A percentile compares a stretch with the other conserved stretches of the same genome.
phyloP scores from a whole-genome alignment of 164 flowering plant species.

The Platanus orientalis region DNA sequence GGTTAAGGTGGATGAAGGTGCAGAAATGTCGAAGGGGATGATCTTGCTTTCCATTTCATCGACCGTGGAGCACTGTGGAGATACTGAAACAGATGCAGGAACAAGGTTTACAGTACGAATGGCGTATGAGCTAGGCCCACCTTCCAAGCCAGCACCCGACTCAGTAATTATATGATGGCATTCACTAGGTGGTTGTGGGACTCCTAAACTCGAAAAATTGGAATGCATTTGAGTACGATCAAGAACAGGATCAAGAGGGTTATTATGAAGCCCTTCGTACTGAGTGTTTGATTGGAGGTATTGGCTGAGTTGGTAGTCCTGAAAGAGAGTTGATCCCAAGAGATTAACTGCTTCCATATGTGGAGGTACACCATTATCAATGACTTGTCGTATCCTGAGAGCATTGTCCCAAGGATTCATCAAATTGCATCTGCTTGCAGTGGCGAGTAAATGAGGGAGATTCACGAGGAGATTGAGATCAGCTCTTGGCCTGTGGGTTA shows the following conservation, averaged over 20 bases:
- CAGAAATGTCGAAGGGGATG: neutral
- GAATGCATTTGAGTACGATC: neutral
- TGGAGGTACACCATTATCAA: neutral
- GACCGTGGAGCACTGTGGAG: slow-evolving; percentile 8
- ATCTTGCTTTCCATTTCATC: neutral
- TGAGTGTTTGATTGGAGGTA: slow-evolving; percentile 8
- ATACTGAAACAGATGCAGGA: slow-evolving; percentile 16
- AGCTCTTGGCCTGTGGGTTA: neutral
- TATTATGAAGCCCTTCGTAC: slow-evolving; percentile 4
- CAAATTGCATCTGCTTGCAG: neutral
- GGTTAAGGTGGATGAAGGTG: neutral
- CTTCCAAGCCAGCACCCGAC: too few relatives aligned
- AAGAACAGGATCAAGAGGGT: slow-evolving; percentile 5
- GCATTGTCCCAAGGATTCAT: neutral
- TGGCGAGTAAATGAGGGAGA: neutral
- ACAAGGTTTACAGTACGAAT: slow-evolving; percentile 3
- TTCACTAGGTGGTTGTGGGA: slow-evolving; percentile 6
- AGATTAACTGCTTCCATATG: slow-evolving; percentile 16
- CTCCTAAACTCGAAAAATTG: slow-evolving; percentile 1
- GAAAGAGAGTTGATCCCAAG: slow-evolving; percentile 9
- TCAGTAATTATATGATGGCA: too few relatives aligned
- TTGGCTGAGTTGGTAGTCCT: slow-evolving; percentile 7
- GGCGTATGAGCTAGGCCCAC: slow-evolving; percentile 3
- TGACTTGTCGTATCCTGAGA: neutral
- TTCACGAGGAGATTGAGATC: neutral